A percentile compares a stretch with the other conserved stretches of the same genome.
Evolutionary conservation across 345 rosid genomes (phyloP).

Genomic region (Microcos paniculata): DNA sequence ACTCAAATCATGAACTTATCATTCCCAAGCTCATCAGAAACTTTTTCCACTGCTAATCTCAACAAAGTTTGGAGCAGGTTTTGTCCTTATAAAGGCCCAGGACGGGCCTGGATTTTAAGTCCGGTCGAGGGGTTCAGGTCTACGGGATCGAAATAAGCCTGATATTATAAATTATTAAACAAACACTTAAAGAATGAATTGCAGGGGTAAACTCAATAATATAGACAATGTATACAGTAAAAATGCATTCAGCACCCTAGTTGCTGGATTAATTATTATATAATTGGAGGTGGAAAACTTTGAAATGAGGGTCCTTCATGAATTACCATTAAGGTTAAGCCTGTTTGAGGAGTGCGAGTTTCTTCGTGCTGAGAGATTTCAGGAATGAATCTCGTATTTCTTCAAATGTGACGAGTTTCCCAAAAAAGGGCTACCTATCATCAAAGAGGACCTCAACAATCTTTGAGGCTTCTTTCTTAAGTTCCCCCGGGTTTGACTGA

Average conservation of each 20-base stretch:
- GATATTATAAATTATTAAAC: neutral
- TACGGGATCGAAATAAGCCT: too few species aligned
- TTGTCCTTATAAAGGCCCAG: too few species aligned
- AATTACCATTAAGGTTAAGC: neutral
- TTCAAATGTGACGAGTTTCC: neutral
- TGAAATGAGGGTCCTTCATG: neutral
- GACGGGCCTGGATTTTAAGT: too few species aligned
- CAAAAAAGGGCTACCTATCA: neutral
- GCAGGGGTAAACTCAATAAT: neutral
- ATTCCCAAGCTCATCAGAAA: too few species aligned
- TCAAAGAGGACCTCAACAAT: neutral
- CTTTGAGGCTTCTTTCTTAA: slow-evolving; percentile 18
- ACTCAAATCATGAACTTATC: too few species aligned
- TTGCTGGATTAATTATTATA: neutral
- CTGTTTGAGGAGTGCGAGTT: neutral
- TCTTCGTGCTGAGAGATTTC: neutral
- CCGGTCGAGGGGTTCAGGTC: too few species aligned
- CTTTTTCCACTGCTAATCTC: too few species aligned
- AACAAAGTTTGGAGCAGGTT: too few species aligned
- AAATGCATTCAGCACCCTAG: neutral
- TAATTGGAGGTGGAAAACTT: neutral
- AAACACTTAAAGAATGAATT: slow-evolving; percentile 2
- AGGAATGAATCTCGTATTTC: slow-evolving; percentile 1
- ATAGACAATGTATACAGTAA: slow-evolving; percentile 7
- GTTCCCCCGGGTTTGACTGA: slow-evolving; percentile 34